These are phyloP conservation scores for Pholiota conissans DNA, from an alignment of 768 basidiomycete genomes.

Conservation along the genomic window DNA sequence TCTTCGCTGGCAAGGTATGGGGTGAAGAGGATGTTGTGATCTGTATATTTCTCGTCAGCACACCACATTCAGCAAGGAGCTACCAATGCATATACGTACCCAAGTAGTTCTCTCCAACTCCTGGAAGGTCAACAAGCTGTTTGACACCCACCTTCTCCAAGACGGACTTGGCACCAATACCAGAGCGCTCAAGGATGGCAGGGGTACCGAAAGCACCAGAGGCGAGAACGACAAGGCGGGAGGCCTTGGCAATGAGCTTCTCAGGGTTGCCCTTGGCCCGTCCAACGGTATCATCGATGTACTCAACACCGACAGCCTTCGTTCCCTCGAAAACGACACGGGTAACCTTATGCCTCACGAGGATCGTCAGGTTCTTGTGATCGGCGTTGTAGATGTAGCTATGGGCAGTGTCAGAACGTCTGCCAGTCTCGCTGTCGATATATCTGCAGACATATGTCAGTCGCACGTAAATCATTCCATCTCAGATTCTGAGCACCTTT, in stretches of 20 bases:
- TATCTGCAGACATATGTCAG: constrained; percentile 33
- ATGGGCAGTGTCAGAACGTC: constrained; percentile 56
- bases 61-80: neutral
- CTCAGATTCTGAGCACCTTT: constrained; percentile 8
- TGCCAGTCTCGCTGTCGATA: constrained; percentile 49
- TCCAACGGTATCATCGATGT: constrained; percentile 35
- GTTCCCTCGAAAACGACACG: constrained; percentile 48
- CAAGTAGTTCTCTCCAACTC: constrained; percentile 72
- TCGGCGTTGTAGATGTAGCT: constrained; percentile 47
- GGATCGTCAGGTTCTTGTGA: constrained; percentile 38
- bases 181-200: constrained; percentile 50
- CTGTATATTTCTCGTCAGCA: constrained; percentile 23
- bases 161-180: constrained; percentile 58
- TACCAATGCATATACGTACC: constrained; percentile 28
- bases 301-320: constrained; percentile 52
- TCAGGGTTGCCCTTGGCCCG: constrained; percentile 22
- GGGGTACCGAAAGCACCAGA: constrained; percentile 58
- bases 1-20: constrained; percentile 46
- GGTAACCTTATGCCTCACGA: constrained; percentile 37
- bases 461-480: neutral
- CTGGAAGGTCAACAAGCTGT: constrained; percentile 62
- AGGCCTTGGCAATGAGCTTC: constrained; percentile 31
- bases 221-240: constrained; percentile 48
- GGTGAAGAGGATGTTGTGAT: constrained; percentile 37
- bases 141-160: constrained; percentile 48